phyloP scores from a whole-genome alignment of 805 yeast genomes.

The Sugiyamaella qingdaonensis region DNA sequence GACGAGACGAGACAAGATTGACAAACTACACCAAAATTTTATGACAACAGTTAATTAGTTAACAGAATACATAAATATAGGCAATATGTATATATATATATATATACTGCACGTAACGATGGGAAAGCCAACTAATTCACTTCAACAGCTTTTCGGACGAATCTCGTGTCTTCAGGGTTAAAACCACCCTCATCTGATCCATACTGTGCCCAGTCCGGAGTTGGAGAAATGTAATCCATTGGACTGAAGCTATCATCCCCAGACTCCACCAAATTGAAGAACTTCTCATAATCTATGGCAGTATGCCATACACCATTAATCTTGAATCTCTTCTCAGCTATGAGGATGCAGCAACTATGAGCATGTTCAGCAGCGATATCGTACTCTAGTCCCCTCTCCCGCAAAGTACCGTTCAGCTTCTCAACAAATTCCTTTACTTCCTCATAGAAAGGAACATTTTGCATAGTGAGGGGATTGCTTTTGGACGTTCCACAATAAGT shows the following conservation, averaged over 20 bases:
- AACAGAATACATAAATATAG: too few relatives aligned
- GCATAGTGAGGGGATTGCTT: conserved; percentile 90
- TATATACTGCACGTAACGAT: too few relatives aligned
- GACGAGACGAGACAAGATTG: too few relatives aligned
- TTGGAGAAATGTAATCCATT: conserved; percentile 72
- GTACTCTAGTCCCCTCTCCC: conserved; percentile 63
- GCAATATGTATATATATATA: too few relatives aligned
- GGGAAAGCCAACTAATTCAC: background rate
- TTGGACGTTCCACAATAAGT: conserved; percentile 93
- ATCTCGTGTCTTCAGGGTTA: conserved; percentile 77
- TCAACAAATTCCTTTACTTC: conserved; percentile 78
- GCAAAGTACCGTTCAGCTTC: conserved; percentile 56
- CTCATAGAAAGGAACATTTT: conserved; percentile 89
- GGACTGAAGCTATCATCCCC: conserved; percentile 64
- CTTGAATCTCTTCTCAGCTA: conserved; percentile 71
- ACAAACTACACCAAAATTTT: too few relatives aligned
- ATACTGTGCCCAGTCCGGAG: conserved; percentile 90
- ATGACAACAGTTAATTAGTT: too few relatives aligned
- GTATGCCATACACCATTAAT: conserved; percentile 78
- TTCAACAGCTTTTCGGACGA: conserved; percentile 44
- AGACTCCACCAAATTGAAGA: conserved; percentile 62
- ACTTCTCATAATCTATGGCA: conserved; percentile 76
- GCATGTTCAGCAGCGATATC: conserved; percentile 94
- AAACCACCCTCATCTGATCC: conserved; percentile 85
- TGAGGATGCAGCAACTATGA: conserved; percentile 85